Conservation (phyloP, 768 basidiomycete genomes). For the Rhizopogon vinicolor region DNA sequence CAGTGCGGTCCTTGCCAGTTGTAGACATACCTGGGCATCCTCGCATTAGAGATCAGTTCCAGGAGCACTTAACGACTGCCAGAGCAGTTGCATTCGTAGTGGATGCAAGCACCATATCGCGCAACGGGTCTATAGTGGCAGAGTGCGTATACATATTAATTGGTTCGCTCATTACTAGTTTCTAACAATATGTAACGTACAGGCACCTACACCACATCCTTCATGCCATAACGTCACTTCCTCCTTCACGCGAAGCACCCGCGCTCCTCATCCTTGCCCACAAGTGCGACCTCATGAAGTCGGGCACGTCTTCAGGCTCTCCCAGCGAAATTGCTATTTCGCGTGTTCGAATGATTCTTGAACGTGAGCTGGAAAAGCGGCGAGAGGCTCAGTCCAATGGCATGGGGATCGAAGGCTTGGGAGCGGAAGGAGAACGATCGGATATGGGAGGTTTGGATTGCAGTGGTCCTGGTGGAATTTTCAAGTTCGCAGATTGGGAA, state of each 20-base stretch:
- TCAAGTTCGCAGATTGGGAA: slow-evolving; percentile 81
- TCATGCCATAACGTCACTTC: slow-evolving; percentile 64
- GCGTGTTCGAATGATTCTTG: slow-evolving; percentile 73
- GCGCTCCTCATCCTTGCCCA: slow-evolving; percentile 67
- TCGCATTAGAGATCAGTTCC: slow-evolving; percentile 69
- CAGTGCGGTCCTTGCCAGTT: slow-evolving; percentile 44
- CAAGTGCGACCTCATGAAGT: slow-evolving; percentile 69
- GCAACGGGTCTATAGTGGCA: slow-evolving; percentile 70
- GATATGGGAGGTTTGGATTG: slow-evolving; percentile 78
- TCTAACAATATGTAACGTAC: slow-evolving; percentile 3
- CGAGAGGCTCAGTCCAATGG: slow-evolving; percentile 57
- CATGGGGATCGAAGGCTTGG: slow-evolving; percentile 69
- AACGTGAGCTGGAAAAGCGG: slow-evolving; percentile 82
- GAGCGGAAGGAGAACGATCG: slow-evolving; percentile 57
- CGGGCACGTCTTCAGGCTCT: slow-evolving; percentile 28
- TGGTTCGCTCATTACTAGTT: background rate
- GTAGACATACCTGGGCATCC: slow-evolving; percentile 87
- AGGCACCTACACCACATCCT: slow-evolving; percentile 75
- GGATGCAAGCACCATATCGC: slow-evolving; percentile 72
- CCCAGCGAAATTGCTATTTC: slow-evolving; percentile 51
- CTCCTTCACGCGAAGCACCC: slow-evolving; percentile 63
- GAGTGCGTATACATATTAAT: slow-evolving; percentile 51
- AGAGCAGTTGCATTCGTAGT: slow-evolving; percentile 75
- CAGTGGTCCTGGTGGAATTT: slow-evolving; percentile 46
- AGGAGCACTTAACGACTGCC: slow-evolving; percentile 56